These are phyloP conservation scores for Picea sitchensis DNA, from an alignment of 75 land plant species.

Conservation along the genomic window DNA sequence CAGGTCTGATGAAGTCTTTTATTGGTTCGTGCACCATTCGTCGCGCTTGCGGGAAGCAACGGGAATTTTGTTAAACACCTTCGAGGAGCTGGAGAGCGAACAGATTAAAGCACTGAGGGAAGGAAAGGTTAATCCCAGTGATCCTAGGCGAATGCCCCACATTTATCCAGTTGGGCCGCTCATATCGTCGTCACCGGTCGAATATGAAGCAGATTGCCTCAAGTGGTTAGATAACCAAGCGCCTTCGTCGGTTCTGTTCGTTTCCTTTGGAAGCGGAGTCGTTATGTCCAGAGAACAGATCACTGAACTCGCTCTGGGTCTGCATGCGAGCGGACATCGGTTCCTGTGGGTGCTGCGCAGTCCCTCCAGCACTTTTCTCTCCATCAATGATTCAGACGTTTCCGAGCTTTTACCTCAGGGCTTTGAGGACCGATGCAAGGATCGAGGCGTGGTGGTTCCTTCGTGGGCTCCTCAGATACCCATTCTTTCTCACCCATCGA, in stretches of 20 bases:
- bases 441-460: background rate
- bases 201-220: background rate
- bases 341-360: background rate
- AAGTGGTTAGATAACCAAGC: slow-evolving; percentile 22
- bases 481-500: slow-evolving; percentile 17
- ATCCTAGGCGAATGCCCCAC: background rate
- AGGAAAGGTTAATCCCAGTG: background rate
- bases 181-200: background rate
- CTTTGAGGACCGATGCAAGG: background rate
- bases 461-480: slow-evolving; percentile 2
- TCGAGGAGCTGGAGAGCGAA: background rate
- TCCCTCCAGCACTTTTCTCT: background rate
- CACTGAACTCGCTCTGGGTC: slow-evolving; percentile 7
- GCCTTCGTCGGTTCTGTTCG: slow-evolving; percentile 16
- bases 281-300: slow-evolving; percentile 15
- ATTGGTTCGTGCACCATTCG: slow-evolving; percentile 17
- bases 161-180: background rate
- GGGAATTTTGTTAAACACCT: slow-evolving; percentile 6
- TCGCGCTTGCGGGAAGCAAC: slow-evolving; percentile 25
- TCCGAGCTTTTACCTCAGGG: background rate
- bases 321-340: background rate
- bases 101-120: background rate
- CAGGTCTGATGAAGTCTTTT: slow-evolving; percentile 17
- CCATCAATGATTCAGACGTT: background rate
- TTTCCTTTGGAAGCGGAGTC: slow-evolving; percentile 35